Base-by-base conservation (phyloP, 306 rosid species). In the Glycine tomentella region DNA sequence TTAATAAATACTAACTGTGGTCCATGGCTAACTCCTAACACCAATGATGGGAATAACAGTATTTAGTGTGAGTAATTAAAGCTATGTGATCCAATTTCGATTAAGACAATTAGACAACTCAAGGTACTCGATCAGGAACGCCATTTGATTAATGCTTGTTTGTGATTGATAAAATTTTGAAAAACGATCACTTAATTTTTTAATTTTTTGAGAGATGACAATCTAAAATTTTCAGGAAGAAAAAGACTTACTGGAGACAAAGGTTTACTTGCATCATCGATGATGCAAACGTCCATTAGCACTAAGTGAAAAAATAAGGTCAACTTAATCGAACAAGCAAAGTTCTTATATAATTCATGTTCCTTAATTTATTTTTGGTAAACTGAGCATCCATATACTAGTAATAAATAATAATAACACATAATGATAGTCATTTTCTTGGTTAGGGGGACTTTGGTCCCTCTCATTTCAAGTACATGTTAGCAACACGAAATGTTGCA, bases 241-340 rank as follows among this genome's bases (percentile, higher is more conserved):
- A 3, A 55, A 5, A 4, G 4, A 40, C 7, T 40, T 40, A 40
- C 7, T 4, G 44, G 42, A 72, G 33, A 65, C 57, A 40, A 40
- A 40, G 7, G 48, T 44, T 9, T 7, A 49, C 61, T 58, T n/a
- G n/a, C n/a, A n/a, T n/a, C n/a, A n/a, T n/a, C n/a, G 52, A 46
- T 69, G 13, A 56, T 69, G 15, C 14, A 14, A 45, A 69, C 56
- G 7, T 69, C 69, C 67, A 72, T 74, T 50, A 31, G 31, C 13
- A 9, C 10, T 8, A 74, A 51, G 45, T 15, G 67, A 58, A 42
- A 9, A 67, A 9, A 48, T n/a, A 52, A 13, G 40, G 62, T 56
- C 31, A 69, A 73, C 76, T 36, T 55, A 51, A 17, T 69, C 48
- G 58, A 81, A 74, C 36, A 59, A 53, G 65, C 51, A 61, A 78